Base-by-base conservation (phyloP, 2,329 filamentous ascomycete genomes). In the Eurotiales sp. region DNA sequence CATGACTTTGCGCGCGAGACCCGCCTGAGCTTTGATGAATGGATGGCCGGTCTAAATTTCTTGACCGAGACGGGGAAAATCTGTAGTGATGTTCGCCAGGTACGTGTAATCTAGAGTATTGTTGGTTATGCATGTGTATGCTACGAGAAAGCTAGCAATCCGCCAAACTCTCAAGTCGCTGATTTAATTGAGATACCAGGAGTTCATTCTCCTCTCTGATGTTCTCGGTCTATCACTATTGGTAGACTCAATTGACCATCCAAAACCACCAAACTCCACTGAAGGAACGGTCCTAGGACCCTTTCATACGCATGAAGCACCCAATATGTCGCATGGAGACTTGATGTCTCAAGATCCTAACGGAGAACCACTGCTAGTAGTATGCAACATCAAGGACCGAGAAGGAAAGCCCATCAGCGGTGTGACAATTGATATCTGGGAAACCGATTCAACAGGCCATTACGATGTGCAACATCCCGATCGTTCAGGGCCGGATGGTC, bases 1-100 rank as follows among this genome's bases (percentile, higher is more conserved):
- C 88, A 93, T 69, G 87, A 91, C 72, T 92, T 90, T 65, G 86
- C 87, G 6, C 80, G 88, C 51, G 88, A 93, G 68, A 91, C 87
- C 1, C 77, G 88, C 17, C 77, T 93, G 29, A 88, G 83, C 66
- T 87, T 84, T 2, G 76, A 82, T 2, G 88, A 93, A 74, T 92
- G 88, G 88, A 88, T 88, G 84, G 74, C 79, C 0, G 86, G 83
- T 1, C 76, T 92, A 50, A 71, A 80, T 36, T 93, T 91, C 70
- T 72, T 92, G 30, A 88, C 86, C 0, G 74, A 76, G 84, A 83
- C 83, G 14, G 87, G 87, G 2, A 78, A 90, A 66, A 89, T 84
- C 50, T 86, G 82, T 63, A 84, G 73, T 56, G 83, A 87, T 62
- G 83, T 87, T 44, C 79, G 87, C 56, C 84, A 87, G 69, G 83